These are phyloP conservation scores for Corylus heterophylla DNA, from an alignment of 306 rosid species.

Conservation along the genomic window DNA sequence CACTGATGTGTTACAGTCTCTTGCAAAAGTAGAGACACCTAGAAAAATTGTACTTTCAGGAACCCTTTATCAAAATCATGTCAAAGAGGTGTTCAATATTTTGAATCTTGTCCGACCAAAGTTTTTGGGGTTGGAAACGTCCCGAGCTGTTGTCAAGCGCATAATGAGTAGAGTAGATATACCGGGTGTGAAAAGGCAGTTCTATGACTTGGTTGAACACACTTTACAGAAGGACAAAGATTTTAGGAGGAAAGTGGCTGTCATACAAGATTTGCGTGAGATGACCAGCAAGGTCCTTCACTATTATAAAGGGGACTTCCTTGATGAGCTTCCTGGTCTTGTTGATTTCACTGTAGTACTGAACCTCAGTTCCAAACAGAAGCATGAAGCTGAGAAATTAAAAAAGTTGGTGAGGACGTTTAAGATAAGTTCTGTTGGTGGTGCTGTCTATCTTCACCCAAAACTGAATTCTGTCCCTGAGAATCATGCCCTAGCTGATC, in stretches of 20 bases:
- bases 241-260: slow-evolving; percentile 70
- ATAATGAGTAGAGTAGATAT: slow-evolving; percentile 65
- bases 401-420: slow-evolving; percentile 53
- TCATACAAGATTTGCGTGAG: slow-evolving; percentile 87
- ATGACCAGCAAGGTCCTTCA: slow-evolving; percentile 85
- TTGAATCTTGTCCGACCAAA: slow-evolving; percentile 83
- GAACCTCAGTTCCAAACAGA: slow-evolving; percentile 63
- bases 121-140: slow-evolving; percentile 60
- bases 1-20: slow-evolving; percentile 77
- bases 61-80: slow-evolving; percentile 87
- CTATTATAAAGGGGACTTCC: slow-evolving; percentile 90
- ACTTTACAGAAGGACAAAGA: slow-evolving; percentile 78
- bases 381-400: slow-evolving; percentile 47
- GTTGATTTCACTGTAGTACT: slow-evolving; percentile 73
- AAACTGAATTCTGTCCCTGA: too few relatives aligned
- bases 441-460: slow-evolving; percentile 59
- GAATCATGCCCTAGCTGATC: too few relatives aligned
- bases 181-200: slow-evolving; percentile 46
- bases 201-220: slow-evolving; percentile 68
- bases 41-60: slow-evolving; percentile 93
- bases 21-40: slow-evolving; percentile 73
- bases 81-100: slow-evolving; percentile 82
- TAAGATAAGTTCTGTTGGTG: slow-evolving; percentile 69
- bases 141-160: slow-evolving; percentile 69
- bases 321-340: slow-evolving; percentile 94